These are phyloP conservation scores for Fusarium armeniacum DNA, from an alignment of 2,329 filamentous ascomycete species.

Conservation along the genomic window DNA sequence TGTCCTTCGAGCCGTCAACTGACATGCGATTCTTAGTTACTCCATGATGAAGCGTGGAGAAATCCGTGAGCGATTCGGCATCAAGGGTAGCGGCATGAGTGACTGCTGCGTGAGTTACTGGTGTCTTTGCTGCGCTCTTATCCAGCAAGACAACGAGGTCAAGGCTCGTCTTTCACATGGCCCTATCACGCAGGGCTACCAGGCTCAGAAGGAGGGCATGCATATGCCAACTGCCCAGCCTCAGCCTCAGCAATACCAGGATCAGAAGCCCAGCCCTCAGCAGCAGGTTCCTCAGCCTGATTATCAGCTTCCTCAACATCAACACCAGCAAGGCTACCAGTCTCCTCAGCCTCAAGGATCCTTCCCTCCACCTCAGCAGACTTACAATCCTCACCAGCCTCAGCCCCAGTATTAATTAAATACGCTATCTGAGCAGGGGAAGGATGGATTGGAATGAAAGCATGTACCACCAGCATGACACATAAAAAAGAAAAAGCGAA, in stretches of 20 bases:
- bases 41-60: slow-evolving; percentile 67
- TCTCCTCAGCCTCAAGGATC: slow-evolving; percentile 45
- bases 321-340: slow-evolving; percentile 33
- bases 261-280: slow-evolving; percentile 25
- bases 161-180: slow-evolving; percentile 48
- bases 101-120: slow-evolving; percentile 69
- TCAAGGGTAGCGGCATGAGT: slow-evolving; percentile 62
- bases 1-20: slow-evolving; percentile 5
- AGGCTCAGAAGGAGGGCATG: slow-evolving; percentile 57
- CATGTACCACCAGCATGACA: slow-evolving; percentile 17
- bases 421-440: background rate
- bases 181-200: slow-evolving; percentile 55
- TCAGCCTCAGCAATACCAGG: slow-evolving; percentile 20
- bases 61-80: slow-evolving; percentile 67
- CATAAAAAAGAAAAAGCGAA: background rate
- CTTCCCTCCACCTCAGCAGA: slow-evolving; percentile 44
- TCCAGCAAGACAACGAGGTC: slow-evolving; percentile 72
- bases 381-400: slow-evolving; percentile 47
- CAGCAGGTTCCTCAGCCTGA: slow-evolving; percentile 36
- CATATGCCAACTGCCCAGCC: slow-evolving; percentile 49
- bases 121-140: slow-evolving; percentile 69
- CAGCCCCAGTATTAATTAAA: slow-evolving; percentile 44
- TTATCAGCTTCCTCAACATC: slow-evolving; percentile 39
- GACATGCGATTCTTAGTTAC: slow-evolving; percentile 51
- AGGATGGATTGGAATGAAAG: background rate